These are phyloP conservation scores for Harrya chromipes DNA, from an alignment of 768 basidiomycete species.

Conservation along the genomic window DNA sequence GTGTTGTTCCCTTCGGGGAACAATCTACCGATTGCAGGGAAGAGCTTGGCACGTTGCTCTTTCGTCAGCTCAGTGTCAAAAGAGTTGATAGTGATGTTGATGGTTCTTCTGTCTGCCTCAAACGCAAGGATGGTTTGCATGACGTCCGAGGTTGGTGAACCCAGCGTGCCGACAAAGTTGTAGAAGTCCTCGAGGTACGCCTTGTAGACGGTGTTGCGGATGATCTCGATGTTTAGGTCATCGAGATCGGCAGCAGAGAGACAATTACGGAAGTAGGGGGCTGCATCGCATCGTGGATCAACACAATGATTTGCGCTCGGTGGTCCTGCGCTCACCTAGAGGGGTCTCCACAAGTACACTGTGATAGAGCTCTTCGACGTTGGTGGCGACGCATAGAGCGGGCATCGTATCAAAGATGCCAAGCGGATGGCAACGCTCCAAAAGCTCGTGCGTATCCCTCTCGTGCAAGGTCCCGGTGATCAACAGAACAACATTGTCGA, in stretches of 20 bases:
- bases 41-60: slow-evolving; percentile 91
- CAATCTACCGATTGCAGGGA: slow-evolving; percentile 89
- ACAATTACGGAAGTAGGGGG: slow-evolving; percentile 96
- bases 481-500: slow-evolving; percentile 96
- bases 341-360: slow-evolving; percentile 97
- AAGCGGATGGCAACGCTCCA: slow-evolving; percentile 95
- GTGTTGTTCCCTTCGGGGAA: slow-evolving; percentile 89
- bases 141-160: slow-evolving; percentile 83
- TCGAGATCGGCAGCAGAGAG: slow-evolving; percentile 94
- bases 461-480: slow-evolving; percentile 98
- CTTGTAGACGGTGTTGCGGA: slow-evolving; percentile 98
- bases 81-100: slow-evolving; percentile 99
- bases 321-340: slow-evolving; percentile 60
- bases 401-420: slow-evolving; percentile 99
- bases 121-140: slow-evolving; percentile 93
- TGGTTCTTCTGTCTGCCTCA: slow-evolving; percentile 93
- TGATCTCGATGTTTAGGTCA: slow-evolving; percentile 99
- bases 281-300: slow-evolving; percentile 32
- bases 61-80: slow-evolving; percentile 94
- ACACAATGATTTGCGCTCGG: background rate
- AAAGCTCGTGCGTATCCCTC: slow-evolving; percentile 93
- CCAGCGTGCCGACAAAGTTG: slow-evolving; percentile 72
- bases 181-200: slow-evolving; percentile 98
- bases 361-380: slow-evolving; percentile 96
- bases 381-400: slow-evolving; percentile 97